Evolutionary conservation across 768 basidiomycete species (phyloP).

Genomic region (Termitomyces sp.): DNA sequence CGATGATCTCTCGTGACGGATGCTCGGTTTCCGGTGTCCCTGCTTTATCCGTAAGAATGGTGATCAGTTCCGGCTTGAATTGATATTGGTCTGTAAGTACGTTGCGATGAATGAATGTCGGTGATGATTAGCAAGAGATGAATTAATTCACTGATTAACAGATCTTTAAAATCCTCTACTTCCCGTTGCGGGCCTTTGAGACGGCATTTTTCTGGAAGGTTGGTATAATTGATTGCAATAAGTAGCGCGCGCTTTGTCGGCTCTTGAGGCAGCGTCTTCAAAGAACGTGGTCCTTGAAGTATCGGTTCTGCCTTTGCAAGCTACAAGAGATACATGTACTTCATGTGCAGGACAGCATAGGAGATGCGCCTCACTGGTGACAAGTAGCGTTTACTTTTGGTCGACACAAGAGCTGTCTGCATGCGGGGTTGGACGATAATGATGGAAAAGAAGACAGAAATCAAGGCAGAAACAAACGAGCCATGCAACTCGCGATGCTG

Average conservation of each 20-base stretch:
- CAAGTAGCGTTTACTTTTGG: background rate
- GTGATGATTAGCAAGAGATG: background rate
- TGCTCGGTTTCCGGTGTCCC: background rate
- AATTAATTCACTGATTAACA: background rate
- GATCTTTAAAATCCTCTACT: background rate
- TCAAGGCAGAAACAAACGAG: background rate
- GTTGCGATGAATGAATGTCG: background rate
- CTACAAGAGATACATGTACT: background rate
- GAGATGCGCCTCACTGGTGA: background rate
- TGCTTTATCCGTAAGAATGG: slow-evolving; percentile 1
- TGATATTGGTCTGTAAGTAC: background rate
- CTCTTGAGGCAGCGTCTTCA: background rate
- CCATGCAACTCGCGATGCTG: background rate
- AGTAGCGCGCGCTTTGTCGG: background rate
- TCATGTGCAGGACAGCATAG: background rate
- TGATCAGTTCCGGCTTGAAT: background rate
- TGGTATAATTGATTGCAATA: slow-evolving; percentile 1
- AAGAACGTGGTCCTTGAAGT: background rate
- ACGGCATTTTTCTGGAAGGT: background rate
- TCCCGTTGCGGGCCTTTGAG: background rate
- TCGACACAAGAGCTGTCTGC: background rate
- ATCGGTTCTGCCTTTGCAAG: background rate
- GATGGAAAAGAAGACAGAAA: background rate
- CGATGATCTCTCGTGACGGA: slow-evolving; percentile 1
- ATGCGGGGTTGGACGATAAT: background rate